Percentiles rank a stretch among this genome's conserved stretches.
phyloP scores from a whole-genome alignment of 2,329 filamentous ascomycete species.

The Rutstroemia sydowiana region DNA sequence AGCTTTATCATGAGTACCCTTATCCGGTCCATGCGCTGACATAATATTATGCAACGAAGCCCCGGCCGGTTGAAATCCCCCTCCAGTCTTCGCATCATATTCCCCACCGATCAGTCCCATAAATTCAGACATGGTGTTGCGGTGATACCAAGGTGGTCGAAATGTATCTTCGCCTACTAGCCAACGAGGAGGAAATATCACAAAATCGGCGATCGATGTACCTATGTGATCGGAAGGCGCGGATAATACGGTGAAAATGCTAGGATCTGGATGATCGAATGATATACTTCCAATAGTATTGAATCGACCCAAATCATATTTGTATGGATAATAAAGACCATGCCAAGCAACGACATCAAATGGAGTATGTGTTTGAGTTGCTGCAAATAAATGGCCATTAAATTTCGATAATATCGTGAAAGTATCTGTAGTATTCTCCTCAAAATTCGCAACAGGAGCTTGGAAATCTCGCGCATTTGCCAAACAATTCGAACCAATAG shows the following conservation, averaged over 20 bases:
- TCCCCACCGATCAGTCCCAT: slow-evolving; percentile 56
- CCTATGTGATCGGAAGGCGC: slow-evolving; percentile 47
- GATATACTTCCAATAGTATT: slow-evolving; percentile 66
- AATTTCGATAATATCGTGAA: slow-evolving; percentile 57
- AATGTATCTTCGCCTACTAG: slow-evolving; percentile 54
- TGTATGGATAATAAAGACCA: slow-evolving; percentile 72
- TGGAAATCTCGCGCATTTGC: slow-evolving; percentile 72
- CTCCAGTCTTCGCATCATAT: slow-evolving; percentile 51
- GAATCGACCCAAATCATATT: slow-evolving; percentile 74
- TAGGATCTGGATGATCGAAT: slow-evolving; percentile 72
- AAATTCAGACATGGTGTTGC: slow-evolving; percentile 59
- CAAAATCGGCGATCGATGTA: slow-evolving; percentile 56
- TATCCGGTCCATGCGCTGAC: slow-evolving; percentile 53
- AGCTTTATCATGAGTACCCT: slow-evolving; percentile 47
- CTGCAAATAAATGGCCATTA: slow-evolving; percentile 58
- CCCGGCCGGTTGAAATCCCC: slow-evolving; percentile 53
- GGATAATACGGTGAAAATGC: slow-evolving; percentile 64
- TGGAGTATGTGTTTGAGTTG: slow-evolving; percentile 60
- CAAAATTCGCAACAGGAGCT: slow-evolving; percentile 61
- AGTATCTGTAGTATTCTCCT: slow-evolving; percentile 42
- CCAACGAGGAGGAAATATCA: slow-evolving; percentile 60
- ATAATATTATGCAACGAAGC: slow-evolving; percentile 57
- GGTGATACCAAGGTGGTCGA: slow-evolving; percentile 56
- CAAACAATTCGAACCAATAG: slow-evolving; percentile 67
- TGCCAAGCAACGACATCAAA: slow-evolving; percentile 80